These are phyloP conservation scores for Nepenthes gracilis DNA, from an alignment of 148 eudicot species.

Conservation along the genomic window DNA sequence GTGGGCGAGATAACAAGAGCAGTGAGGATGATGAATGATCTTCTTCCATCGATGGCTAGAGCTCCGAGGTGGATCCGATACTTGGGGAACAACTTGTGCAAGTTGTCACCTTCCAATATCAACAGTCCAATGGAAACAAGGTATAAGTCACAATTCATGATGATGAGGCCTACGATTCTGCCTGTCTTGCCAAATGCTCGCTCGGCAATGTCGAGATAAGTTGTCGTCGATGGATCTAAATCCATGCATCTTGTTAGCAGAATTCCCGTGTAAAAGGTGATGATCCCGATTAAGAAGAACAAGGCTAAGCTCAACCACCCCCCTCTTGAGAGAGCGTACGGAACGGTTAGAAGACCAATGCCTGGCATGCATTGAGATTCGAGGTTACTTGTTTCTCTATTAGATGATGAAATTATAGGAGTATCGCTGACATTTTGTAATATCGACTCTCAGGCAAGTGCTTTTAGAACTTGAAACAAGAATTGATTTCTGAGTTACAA, in stretches of 20 bases:
- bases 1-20: constrained; percentile 17
- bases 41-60: constrained; percentile 7
- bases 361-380: constrained; percentile 5
- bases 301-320: constrained; percentile 26
- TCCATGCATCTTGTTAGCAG: constrained; percentile 19
- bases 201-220: constrained; percentile 20
- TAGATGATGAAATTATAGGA: not conserved
- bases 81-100: constrained; percentile 25
- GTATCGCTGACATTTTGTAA: not conserved
- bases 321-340: constrained; percentile 22
- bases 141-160: constrained; percentile 24
- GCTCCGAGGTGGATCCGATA: constrained; percentile 13
- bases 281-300: constrained; percentile 11
- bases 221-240: constrained; percentile 10
- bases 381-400: not conserved
- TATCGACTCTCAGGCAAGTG: too few relatives aligned
- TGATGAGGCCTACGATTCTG: constrained; percentile 14
- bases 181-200: constrained; percentile 24
- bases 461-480: too few relatives aligned
- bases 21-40: constrained; percentile 15
- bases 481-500: not conserved
- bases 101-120: constrained; percentile 22
- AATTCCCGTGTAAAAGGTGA: constrained; percentile 18
- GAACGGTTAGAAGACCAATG: constrained; percentile 28
- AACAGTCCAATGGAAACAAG: constrained; percentile 19